Base-by-base conservation (phyloP, 2,329 filamentous ascomycete genomes). In the Hypoxylon sp. region DNA sequence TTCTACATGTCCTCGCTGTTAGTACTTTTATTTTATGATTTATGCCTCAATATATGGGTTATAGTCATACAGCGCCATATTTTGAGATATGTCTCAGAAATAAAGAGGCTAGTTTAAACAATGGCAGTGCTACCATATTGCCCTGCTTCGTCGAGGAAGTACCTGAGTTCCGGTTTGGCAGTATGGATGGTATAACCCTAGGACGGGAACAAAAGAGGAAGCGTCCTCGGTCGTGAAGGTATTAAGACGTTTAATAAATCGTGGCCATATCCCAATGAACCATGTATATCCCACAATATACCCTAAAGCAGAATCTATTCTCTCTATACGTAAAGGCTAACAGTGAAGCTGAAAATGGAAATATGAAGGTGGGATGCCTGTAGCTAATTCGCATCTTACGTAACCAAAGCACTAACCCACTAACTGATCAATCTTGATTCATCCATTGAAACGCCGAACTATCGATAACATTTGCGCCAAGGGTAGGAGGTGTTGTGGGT, bases 1-100 rank as follows among this genome's bases (percentile, higher is more conserved):
- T 91, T 91, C 89, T 91, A 50, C 19, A 22, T 22, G 19, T 42
- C 33, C 35, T 39, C 47, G 52, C 52, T 19, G 54, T 70, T 31
- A 63, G 69, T 37, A 47, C 26, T 71, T 71, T 52, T 66, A 54
- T 61, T 44, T 14, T 14, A 52, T 17, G 26, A 65, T 29, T 35
- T 51, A 10, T 19, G 48, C 22, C 26, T 37, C 39, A 24, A 17
- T 59, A 24, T 26, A n/a, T 22, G 33, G 39, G 51, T 53, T 17
- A 29, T 53, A 29, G 51, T 80, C 88, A 73, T 86, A 91, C 89
- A 61, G 89, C 89, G 76, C 89, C 89, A 83, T 91, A 91, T 80
- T 91, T 91, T 62, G 89, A 91, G 59, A 91, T 80, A 76, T 91
- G 89, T 73, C 88, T 85, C 75, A 91, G 83, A 72, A 91, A 89